phyloP scores from a whole-genome alignment of 1,284 basidiomycete species.

The Moesziomyces sp. region DNA sequence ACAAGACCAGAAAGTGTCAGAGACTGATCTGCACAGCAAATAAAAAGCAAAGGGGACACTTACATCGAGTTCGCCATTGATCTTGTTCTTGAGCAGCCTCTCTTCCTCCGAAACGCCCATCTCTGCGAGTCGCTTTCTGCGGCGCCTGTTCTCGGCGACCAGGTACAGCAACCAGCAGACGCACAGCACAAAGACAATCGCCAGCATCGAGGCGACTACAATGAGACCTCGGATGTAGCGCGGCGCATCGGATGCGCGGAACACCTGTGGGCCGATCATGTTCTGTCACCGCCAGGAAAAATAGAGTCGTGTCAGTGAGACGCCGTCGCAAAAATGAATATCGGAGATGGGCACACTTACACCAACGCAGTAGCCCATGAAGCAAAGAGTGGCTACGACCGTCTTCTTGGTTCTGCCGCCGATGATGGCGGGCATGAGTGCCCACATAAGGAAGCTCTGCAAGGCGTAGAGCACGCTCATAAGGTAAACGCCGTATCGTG shows the following conservation, averaged over 20 bases:
- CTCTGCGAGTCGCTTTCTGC: conserved; percentile 18
- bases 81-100: conserved; percentile 34
- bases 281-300: conserved; percentile 13
- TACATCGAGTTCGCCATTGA: conserved; percentile 37
- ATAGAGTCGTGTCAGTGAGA: conserved; percentile 24
- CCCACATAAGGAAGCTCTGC: conserved; percentile 59
- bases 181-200: conserved; percentile 21
- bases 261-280: conserved; percentile 55
- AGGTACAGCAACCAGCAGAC: conserved; percentile 20
- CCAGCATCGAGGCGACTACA: conserved; percentile 47
- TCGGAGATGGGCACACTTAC: conserved; percentile 8
- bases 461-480: conserved; percentile 61
- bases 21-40: neutral
- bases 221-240: conserved; percentile 61
- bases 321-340: neutral
- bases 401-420: conserved; percentile 66
- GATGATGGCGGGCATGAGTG: conserved; percentile 62
- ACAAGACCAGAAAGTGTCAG: neutral
- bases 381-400: conserved; percentile 54
- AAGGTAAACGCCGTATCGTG: conserved; percentile 58
- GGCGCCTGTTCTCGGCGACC: conserved; percentile 19
- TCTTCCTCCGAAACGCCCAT: conserved; percentile 35
- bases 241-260: conserved; percentile 63
- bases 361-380: conserved; percentile 64
- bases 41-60: neutral